Conservation (phyloP, 2,329 filamentous ascomycete species). For the Clonostachys solani region DNA sequence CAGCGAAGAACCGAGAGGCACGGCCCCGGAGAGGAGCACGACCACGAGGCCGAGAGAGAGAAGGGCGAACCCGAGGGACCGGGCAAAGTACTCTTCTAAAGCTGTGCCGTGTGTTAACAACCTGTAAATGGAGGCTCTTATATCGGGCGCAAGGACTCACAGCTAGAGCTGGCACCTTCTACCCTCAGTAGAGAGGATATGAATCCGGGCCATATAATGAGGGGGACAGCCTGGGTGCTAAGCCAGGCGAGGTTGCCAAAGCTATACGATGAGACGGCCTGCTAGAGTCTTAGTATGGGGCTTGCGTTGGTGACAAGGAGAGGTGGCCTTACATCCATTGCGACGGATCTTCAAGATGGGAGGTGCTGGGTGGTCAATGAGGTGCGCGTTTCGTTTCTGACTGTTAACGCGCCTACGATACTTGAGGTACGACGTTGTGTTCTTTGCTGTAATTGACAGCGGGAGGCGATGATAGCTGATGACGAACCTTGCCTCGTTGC, state of each 20-base stretch:
- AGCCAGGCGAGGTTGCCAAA: conserved; percentile 50
- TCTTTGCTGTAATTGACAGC: no score
- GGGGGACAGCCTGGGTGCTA: conserved; percentile 37
- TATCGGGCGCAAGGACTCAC: neutral
- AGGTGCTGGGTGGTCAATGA: no score
- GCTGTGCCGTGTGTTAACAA: neutral
- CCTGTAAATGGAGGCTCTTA: neutral
- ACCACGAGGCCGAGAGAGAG: conserved; percentile 59
- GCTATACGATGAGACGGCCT: conserved; percentile 47
- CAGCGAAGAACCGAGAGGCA: conserved; percentile 57
- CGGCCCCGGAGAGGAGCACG: conserved; percentile 65
- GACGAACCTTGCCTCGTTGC: no score
- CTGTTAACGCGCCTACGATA: no score
- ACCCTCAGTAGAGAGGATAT: conserved; percentile 36
- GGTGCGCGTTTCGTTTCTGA: no score
- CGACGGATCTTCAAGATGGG: neutral
- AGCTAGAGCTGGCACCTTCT: neutral
- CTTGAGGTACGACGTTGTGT: no score
- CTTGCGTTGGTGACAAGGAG: neutral
- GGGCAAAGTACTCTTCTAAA: conserved; percentile 57
- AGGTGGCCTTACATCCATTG: neutral
- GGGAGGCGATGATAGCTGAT: no score
- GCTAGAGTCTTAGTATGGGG: neutral
- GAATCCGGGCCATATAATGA: conserved; percentile 42
- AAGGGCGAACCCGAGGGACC: conserved; percentile 64